Evolutionary conservation across 768 basidiomycete genomes (phyloP).

Genomic region (Agaricus bisporus): DNA sequence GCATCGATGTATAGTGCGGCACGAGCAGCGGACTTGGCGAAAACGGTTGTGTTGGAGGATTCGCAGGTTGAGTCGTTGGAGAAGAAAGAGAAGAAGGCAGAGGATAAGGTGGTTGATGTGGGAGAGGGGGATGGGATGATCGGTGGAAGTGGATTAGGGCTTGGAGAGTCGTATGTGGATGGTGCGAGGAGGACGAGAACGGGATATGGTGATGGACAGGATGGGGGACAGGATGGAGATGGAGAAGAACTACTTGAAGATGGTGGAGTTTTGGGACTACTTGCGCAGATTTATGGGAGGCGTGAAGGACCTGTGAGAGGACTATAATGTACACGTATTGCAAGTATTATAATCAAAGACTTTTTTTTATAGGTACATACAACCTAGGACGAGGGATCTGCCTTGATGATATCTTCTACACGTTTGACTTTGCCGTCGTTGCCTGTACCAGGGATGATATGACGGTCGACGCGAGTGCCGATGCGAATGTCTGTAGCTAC

Average conservation of each 20-base stretch:
- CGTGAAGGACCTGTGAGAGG: constrained; percentile 45
- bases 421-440: constrained; percentile 78
- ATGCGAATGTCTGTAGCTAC: constrained; percentile 94
- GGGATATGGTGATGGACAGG: constrained; percentile 27
- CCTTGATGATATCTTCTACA: constrained; percentile 67
- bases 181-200: constrained; percentile 34
- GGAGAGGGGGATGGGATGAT: constrained; percentile 8
- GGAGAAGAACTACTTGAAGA: constrained; percentile 61
- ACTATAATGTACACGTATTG: constrained; percentile 22
- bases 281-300: constrained; percentile 82
- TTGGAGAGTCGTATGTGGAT: constrained; percentile 77
- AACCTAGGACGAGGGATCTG: too few species aligned
- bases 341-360: background rate
- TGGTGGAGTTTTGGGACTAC: constrained; percentile 76
- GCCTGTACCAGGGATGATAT: constrained; percentile 55
- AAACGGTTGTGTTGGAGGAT: constrained; percentile 70
- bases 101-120: background rate
- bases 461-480: constrained; percentile 77
- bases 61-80: constrained; percentile 37
- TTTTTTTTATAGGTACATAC: background rate
- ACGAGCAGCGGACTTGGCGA: constrained; percentile 45
- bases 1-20: constrained; percentile 38
- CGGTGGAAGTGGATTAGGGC: constrained; percentile 34
- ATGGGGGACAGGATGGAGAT: constrained; percentile 49
- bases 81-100: constrained; percentile 9